Evolutionary conservation across 2,329 filamentous ascomycete species (phyloP).

Genomic region (Ceratocystis eucalypticola): DNA sequence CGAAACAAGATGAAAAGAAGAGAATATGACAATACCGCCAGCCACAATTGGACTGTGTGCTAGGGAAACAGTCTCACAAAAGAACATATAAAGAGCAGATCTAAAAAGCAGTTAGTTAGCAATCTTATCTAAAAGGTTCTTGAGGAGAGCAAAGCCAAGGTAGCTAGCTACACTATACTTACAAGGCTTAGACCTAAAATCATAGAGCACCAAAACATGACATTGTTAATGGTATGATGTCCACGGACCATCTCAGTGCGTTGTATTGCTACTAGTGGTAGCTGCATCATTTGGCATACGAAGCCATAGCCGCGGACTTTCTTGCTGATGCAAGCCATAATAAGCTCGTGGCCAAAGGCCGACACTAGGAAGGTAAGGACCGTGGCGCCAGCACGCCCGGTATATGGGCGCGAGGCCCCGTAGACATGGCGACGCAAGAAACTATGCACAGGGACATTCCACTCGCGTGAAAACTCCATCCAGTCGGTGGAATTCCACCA

Average conservation of each 20-base stretch:
- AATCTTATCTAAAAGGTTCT: background rate
- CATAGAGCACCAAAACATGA: conserved; percentile 87
- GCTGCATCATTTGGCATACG: conserved; percentile 86
- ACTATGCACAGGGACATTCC: conserved; percentile 95
- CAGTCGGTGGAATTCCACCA: conserved; percentile 72
- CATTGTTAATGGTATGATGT: conserved; percentile 68
- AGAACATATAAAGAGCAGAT: conserved; percentile 44
- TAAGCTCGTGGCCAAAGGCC: conserved; percentile 79
- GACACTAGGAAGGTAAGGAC: conserved; percentile 84
- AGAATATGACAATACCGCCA: background rate
- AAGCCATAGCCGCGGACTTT: conserved; percentile 93
- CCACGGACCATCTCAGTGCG: conserved; percentile 62
- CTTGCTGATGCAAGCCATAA: conserved; percentile 97
- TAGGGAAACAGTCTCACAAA: conserved; percentile 25
- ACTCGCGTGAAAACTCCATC: conserved; percentile 92
- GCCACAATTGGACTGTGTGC: background rate
- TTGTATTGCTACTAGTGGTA: conserved; percentile 89
- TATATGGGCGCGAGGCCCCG: conserved; percentile 60
- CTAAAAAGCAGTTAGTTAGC: background rate
- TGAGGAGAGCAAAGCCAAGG: background rate
- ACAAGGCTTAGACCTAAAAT: conserved; percentile 68
- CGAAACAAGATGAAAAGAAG: background rate
- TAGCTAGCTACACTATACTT: background rate
- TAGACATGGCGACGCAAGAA: conserved; percentile 94
- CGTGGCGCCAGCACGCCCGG: conserved; percentile 66